Evolutionary conservation across 2,329 filamentous ascomycete genomes (phyloP).

Genomic region (Tolypocladium endophyticum): DNA sequence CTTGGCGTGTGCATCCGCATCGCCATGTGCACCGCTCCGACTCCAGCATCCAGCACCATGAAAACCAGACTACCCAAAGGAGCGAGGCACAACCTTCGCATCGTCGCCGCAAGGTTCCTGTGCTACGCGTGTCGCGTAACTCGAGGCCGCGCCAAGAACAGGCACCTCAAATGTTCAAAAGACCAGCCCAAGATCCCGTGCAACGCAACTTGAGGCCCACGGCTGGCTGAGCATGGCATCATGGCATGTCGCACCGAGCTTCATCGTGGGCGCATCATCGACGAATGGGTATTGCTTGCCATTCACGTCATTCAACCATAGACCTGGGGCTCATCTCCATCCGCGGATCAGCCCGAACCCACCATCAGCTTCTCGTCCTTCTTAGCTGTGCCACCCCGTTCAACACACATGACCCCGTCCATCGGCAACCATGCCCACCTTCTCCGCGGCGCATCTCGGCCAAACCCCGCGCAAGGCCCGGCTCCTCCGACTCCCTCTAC

Average conservation of each 20-base stretch:
- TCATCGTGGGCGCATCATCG: neutral
- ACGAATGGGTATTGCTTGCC: neutral
- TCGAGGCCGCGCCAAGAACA: neutral
- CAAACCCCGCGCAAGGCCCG: neutral
- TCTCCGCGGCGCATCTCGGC: neutral
- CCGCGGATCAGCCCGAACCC: neutral
- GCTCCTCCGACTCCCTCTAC: neutral
- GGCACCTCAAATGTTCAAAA: neutral
- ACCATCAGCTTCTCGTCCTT: neutral
- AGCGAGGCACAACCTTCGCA: neutral
- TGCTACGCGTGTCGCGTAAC: neutral
- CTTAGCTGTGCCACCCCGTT: neutral
- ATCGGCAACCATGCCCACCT: neutral
- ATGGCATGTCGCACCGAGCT: neutral
- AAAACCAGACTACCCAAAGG: neutral
- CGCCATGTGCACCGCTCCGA: neutral
- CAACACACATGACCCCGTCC: neutral
- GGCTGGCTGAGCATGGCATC: neutral
- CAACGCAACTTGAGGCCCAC: no score
- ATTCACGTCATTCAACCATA: neutral
- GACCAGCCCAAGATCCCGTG: no score
- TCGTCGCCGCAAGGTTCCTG: neutral
- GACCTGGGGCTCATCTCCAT: neutral
- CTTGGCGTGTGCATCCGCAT: neutral
- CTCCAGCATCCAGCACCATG: neutral